A percentile compares a stretch with the other conserved stretches of the same genome.
Evolutionary conservation across 192 early-diverging fungal species (phyloP).

Genomic region (Entomortierella chlamydospora): DNA sequence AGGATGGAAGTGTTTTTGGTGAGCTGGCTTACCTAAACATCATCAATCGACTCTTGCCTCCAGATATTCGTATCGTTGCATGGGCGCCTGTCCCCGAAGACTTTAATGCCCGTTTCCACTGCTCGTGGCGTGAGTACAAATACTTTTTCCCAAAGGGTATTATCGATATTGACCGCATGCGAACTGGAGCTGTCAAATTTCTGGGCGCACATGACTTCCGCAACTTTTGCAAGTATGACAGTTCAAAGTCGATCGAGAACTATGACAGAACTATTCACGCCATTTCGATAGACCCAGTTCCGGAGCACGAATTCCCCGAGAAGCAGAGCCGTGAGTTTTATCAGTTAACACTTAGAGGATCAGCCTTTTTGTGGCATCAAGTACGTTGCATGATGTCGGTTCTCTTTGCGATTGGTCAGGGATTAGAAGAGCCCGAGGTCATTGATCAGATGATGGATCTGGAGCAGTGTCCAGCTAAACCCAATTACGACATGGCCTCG

Average conservation of each 20-base stretch:
- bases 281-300: constrained; percentile 38
- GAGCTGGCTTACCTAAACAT: constrained; percentile 88
- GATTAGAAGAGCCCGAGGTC: constrained; percentile 78
- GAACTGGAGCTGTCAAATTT: constrained; percentile 72
- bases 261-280: constrained; percentile 80
- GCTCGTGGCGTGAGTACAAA: constrained; percentile 85
- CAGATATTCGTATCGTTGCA: constrained; percentile 89
- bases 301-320: constrained; percentile 31
- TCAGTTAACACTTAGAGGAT: constrained; percentile 82
- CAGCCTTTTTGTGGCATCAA: constrained; percentile 98
- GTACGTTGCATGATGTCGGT: constrained; percentile 97
- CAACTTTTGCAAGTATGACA: constrained; percentile 96
- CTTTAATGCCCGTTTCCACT: constrained; percentile 92
- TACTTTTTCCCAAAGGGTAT: constrained; percentile 84
- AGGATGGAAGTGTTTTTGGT: constrained; percentile 47
- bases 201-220: constrained; percentile 93
- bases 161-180: constrained; percentile 84
- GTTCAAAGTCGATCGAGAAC: constrained; percentile 81
- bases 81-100: constrained; percentile 84
- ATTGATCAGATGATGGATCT: constrained; percentile 79
- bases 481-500: constrained; percentile 93
- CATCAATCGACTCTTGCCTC: constrained; percentile 87
- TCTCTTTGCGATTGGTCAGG: constrained; percentile 86
- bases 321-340: constrained; percentile 61
- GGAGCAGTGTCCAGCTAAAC: constrained; percentile 70